Evolutionary conservation across 495 filamentous ascomycete genomes (phyloP).

Genomic region (Neurospora sublineolata): DNA sequence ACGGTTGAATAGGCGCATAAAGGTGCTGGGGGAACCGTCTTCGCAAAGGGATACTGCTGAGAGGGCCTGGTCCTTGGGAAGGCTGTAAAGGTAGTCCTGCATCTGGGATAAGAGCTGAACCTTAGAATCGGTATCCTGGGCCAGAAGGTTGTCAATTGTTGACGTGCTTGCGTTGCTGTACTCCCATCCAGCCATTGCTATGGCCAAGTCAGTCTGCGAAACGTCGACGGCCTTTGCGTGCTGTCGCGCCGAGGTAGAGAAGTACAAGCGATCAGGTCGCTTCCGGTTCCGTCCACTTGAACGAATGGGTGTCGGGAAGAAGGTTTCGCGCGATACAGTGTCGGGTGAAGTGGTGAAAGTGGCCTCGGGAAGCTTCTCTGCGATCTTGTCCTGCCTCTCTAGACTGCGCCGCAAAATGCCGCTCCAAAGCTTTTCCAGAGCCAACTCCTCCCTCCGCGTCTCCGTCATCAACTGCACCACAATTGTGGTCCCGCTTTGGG

Average conservation of each 20-base stretch:
- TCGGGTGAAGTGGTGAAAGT: background rate
- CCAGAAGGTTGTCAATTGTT: constrained; percentile 3
- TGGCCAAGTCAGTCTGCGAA: background rate
- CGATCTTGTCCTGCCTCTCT: constrained; percentile 3
- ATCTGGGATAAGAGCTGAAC: constrained; percentile 14
- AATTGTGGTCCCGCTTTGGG: constrained; percentile 43
- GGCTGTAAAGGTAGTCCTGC: constrained; percentile 8
- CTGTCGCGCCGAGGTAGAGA: constrained; percentile 12
- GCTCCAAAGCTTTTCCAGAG: constrained; percentile 73
- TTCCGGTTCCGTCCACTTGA: background rate
- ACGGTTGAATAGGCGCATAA: constrained; percentile 16
- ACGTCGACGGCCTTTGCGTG: background rate
- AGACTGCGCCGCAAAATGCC: constrained; percentile 16
- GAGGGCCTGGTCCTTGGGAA: background rate
- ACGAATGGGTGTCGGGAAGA: background rate
- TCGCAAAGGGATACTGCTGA: background rate
- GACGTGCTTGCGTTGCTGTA: constrained; percentile 21
- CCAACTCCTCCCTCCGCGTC: constrained; percentile 69
- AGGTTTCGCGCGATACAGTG: background rate
- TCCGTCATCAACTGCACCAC: constrained; percentile 89
- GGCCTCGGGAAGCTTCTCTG: background rate
- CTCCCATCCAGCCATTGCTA: background rate
- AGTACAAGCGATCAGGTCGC: constrained; percentile 9
- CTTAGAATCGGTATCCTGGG: constrained; percentile 15
- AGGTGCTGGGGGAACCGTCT: constrained; percentile 1